Evolutionary conservation across 164 flowering plant genomes (phyloP).

Genomic region (Dillenia suffruticosa): DNA sequence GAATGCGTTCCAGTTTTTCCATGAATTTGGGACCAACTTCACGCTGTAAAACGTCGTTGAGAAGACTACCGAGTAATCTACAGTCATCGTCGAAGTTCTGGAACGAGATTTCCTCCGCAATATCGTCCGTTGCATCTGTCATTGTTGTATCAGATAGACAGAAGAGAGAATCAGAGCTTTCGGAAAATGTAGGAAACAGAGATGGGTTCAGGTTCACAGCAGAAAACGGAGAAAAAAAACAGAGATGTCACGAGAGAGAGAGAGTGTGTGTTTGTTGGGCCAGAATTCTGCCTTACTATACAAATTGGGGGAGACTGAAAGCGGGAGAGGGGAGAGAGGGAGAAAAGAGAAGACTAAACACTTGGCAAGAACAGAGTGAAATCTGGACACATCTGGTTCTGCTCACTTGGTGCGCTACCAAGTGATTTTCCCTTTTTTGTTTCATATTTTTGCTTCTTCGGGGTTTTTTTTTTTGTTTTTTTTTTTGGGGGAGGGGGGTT

Average conservation of each 20-base stretch:
- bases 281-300: too few species aligned
- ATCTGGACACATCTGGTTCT: too few species aligned
- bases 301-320: too few species aligned
- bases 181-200: not conserved
- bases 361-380: too few species aligned
- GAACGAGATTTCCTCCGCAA: slow-evolving; percentile 84
- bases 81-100: slow-evolving; percentile 83
- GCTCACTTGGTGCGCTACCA: too few species aligned
- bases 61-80: slow-evolving; percentile 57
- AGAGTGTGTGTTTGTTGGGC: too few species aligned
- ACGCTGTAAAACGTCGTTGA: slow-evolving; percentile 68
- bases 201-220: not conserved
- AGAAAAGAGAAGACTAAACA: too few species aligned
- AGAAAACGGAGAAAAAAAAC: not conserved
- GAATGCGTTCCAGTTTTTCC: slow-evolving; percentile 58
- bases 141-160: slow-evolving; percentile 15
- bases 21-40: slow-evolving; percentile 54
- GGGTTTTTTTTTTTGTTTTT: too few species aligned
- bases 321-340: too few species aligned
- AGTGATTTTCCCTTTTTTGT: too few species aligned
- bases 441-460: too few species aligned
- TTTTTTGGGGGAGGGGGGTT: too few species aligned
- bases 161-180: slow-evolving; percentile 1
- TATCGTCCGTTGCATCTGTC: slow-evolving; percentile 87
- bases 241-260: not conserved